phyloP scores from a whole-genome alignment of 495 filamentous ascomycete species.

The Xanthoparmelia taractica region DNA sequence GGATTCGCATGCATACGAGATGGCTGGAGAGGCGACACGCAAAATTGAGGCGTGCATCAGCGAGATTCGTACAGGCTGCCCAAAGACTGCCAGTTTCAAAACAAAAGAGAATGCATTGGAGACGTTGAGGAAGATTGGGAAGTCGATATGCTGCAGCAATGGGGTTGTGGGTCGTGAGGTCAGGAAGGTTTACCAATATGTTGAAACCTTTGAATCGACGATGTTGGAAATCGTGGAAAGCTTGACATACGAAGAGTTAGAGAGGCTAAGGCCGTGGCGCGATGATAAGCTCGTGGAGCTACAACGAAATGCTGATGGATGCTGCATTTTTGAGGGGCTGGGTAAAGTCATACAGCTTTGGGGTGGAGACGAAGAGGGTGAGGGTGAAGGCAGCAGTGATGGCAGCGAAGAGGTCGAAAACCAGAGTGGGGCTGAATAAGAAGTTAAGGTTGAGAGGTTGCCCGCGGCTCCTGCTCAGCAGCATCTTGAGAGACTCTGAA shows the following conservation, averaged over 20 bases:
- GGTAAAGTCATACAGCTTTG: neutral
- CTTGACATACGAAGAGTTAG: neutral
- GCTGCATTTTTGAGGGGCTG: neutral
- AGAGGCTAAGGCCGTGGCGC: neutral
- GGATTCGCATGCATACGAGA: neutral
- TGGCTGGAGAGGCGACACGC: neutral
- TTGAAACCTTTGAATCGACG: neutral
- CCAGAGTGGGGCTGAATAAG: neutral
- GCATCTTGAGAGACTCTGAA: neutral
- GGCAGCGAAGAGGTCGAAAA: neutral
- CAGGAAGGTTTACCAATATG: neutral
- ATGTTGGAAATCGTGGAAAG: neutral
- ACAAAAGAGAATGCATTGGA: constrained; percentile 7
- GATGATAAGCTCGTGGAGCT: neutral
- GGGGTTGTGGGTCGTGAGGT: neutral
- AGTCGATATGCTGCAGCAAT: constrained; percentile 4
- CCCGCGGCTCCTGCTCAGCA: neutral
- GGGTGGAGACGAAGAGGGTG: neutral
- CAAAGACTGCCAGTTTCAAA: constrained; percentile 3
- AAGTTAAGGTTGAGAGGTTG: neutral
- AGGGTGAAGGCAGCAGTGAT: neutral
- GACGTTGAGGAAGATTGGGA: constrained; percentile 12
- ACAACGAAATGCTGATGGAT: neutral
- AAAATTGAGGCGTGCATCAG: neutral
- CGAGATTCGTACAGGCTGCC: neutral